phyloP scores from a whole-genome alignment of 768 basidiomycete species.

The Imleria badia region DNA sequence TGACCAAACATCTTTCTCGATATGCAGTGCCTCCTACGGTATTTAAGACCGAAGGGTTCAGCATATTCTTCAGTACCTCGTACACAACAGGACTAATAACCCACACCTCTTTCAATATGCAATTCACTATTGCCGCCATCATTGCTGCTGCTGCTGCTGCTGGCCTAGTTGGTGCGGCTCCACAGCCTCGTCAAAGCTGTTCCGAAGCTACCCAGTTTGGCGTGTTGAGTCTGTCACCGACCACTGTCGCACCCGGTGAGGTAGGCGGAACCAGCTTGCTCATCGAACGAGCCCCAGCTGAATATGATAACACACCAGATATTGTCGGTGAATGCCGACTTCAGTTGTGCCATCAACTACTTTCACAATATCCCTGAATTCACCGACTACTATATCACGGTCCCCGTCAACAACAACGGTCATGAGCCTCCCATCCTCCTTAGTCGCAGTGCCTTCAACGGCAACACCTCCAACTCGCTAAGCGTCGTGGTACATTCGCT shows the following conservation, averaged over 20 bases:
- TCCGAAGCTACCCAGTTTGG: conserved; percentile 24
- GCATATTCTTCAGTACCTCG: neutral
- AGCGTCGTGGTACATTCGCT: conserved; percentile 15
- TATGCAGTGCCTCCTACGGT: neutral
- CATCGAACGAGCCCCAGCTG: neutral
- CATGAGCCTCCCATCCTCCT: conserved; percentile 31
- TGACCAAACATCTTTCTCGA: neutral
- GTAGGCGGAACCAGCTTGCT: conserved; percentile 8
- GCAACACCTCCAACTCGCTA: conserved; percentile 12
- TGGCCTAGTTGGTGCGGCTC: conserved; percentile 18
- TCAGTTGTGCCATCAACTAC: conserved; percentile 25
- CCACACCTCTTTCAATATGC: conserved; percentile 13
- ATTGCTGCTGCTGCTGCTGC: conserved; percentile 8
- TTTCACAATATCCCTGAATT: conserved; percentile 21
- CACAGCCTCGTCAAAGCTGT: conserved; percentile 22
- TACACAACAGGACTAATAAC: neutral
- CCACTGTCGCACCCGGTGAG: conserved; percentile 24
- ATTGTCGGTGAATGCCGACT: conserved; percentile 23
- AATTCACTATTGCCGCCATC: conserved; percentile 11
- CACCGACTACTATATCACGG: conserved; percentile 35
- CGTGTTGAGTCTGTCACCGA: conserved; percentile 16
- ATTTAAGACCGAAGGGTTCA: conserved; percentile 10
- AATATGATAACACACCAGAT: conserved; percentile 11
- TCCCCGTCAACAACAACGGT: conserved; percentile 32
- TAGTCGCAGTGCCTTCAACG: conserved; percentile 18